Conservation (phyloP, 495 filamentous ascomycete genomes). For the Penicillium nucicola region DNA sequence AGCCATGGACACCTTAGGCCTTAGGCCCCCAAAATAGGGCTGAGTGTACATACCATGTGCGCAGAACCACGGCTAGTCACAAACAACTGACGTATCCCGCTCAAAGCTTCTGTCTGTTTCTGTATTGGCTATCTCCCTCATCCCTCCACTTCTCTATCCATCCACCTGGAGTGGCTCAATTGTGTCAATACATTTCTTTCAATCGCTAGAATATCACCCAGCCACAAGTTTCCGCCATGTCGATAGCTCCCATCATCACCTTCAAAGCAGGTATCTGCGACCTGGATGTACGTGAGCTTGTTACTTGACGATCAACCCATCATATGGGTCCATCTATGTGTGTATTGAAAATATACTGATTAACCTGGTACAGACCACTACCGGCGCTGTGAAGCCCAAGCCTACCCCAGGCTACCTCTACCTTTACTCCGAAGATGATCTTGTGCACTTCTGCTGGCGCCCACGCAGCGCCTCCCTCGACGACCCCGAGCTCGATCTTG, state of each 20-base stretch:
- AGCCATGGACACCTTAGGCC: neutral
- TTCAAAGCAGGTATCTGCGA: conserved; percentile 97
- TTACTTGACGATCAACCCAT: neutral
- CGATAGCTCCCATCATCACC: conserved; percentile 80
- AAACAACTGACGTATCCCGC: conserved; percentile 41
- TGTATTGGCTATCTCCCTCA: conserved; percentile 6
- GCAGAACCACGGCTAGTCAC: conserved; percentile 29
- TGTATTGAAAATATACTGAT: conserved; percentile 9
- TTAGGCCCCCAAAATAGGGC: conserved; percentile 17
- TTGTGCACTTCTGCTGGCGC: conserved; percentile 97
- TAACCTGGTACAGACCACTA: conserved; percentile 45
- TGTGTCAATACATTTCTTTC: neutral
- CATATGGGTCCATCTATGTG: neutral
- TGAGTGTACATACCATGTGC: conserved; percentile 10
- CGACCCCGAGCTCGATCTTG: conserved; percentile 74
- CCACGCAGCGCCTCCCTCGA: conserved; percentile 57
- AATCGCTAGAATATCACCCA: neutral
- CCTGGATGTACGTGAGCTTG: conserved; percentile 62
- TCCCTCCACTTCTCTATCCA: neutral
- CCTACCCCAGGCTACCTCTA: conserved; percentile 84
- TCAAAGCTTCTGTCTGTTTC: conserved; percentile 19
- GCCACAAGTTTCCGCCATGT: conserved; percentile 51
- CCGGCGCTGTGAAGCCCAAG: conserved; percentile 63
- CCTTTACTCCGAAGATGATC: conserved; percentile 89
- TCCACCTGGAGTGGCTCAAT: conserved; percentile 9